Evolutionary conservation across 495 filamentous ascomycete genomes (phyloP).

Genomic region (Letharia lupina): DNA sequence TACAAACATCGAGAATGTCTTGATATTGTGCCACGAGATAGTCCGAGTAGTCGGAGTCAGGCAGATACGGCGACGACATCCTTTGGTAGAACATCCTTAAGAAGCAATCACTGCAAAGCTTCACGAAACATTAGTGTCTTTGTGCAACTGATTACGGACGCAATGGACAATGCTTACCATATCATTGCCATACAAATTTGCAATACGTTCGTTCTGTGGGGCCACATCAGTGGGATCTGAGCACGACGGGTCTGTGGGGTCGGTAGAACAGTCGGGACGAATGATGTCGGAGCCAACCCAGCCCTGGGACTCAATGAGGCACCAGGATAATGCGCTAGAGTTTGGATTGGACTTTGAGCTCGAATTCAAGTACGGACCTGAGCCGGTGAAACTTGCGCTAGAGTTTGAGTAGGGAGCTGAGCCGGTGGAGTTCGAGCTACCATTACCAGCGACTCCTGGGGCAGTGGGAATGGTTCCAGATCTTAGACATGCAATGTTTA

Average conservation of each 20-base stretch:
- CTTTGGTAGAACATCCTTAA: slow-evolving; percentile 17
- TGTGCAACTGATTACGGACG: no score
- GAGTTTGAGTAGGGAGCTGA: background rate
- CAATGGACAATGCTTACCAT: slow-evolving; percentile 10
- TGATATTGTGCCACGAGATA: slow-evolving; percentile 19
- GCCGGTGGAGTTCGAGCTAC: background rate
- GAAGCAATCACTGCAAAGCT: slow-evolving; percentile 25
- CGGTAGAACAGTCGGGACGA: slow-evolving; percentile 16
- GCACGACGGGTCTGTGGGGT: slow-evolving; percentile 14
- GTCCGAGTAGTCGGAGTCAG: slow-evolving; percentile 20
- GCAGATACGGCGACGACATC: slow-evolving; percentile 17
- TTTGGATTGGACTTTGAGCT: background rate
- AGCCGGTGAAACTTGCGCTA: background rate
- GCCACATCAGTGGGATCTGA: slow-evolving; percentile 11
- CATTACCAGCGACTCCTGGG: no score
- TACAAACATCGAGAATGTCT: slow-evolving; percentile 22
- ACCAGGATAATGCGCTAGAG: slow-evolving; percentile 2
- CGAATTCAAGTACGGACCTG: background rate
- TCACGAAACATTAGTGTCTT: background rate
- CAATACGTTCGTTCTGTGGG: slow-evolving; percentile 17
- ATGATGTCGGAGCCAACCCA: slow-evolving; percentile 21
- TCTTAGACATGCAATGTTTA: slow-evolving; percentile 17
- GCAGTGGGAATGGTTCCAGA: background rate
- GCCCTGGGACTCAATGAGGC: slow-evolving; percentile 18
- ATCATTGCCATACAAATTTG: slow-evolving; percentile 18